Evolutionary conservation across 2,329 filamentous ascomycete species (phyloP).

Genomic region (Trichoderma sp.): DNA sequence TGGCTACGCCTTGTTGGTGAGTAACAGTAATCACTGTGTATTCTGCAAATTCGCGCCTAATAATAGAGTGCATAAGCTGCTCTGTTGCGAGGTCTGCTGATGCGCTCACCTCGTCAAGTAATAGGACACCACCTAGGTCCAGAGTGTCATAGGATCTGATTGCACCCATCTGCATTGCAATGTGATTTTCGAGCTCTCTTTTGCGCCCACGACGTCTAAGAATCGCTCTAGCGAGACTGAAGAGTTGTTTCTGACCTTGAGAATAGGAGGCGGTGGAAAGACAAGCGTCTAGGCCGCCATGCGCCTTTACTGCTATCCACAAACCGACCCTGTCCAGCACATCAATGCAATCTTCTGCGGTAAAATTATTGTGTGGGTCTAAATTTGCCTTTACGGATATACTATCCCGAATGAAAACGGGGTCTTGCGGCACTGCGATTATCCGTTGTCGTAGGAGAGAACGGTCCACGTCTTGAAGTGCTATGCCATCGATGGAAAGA

Average conservation of each 20-base stretch:
- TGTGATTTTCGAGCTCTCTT: slow-evolving; percentile 16
- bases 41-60: slow-evolving; percentile 24
- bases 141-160: no score
- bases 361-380: slow-evolving; percentile 37
- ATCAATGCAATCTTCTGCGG: slow-evolving; percentile 32
- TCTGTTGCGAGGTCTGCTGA: slow-evolving; percentile 27
- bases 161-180: no score
- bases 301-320: no score
- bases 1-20: slow-evolving; percentile 29
- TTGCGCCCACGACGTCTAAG: no score
- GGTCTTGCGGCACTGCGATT: slow-evolving; percentile 53
- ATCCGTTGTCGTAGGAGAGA: slow-evolving; percentile 44
- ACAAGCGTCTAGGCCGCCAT: no score
- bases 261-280: no score
- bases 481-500: slow-evolving; percentile 42
- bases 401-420: slow-evolving; percentile 48
- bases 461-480: slow-evolving; percentile 39
- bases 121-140: slow-evolving; percentile 16
- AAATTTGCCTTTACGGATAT: slow-evolving; percentile 42
- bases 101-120: slow-evolving; percentile 34
- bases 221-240: no score
- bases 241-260: no score
- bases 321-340: slow-evolving; percentile 27
- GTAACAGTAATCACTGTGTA: slow-evolving; percentile 31
- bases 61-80: slow-evolving; percentile 22